Conservation (phyloP, 139 green algal genomes). For the Tetradesmus obliquus region DNA sequence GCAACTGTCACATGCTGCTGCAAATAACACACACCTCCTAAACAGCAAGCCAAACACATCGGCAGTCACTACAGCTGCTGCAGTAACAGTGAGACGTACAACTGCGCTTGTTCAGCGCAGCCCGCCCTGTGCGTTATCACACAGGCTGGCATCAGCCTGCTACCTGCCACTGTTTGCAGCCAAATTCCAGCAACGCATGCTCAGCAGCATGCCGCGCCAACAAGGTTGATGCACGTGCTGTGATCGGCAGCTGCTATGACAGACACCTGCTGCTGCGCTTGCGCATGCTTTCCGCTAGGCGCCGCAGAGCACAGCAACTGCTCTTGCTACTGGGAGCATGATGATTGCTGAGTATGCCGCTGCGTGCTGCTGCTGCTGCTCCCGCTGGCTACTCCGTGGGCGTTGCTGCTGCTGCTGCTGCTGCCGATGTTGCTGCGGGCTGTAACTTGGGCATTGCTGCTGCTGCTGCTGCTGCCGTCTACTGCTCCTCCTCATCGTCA, state of each 20-base stretch:
- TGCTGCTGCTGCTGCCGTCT: background rate
- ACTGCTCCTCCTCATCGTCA: conserved; percentile 28
- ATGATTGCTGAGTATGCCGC: too few relatives aligned
- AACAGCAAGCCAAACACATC: background rate
- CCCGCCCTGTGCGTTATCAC: background rate
- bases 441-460: too few relatives aligned
- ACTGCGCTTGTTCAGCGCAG: background rate
- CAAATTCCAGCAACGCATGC: too few relatives aligned
- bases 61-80: background rate
- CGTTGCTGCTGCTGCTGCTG: background rate
- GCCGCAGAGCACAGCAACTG: too few relatives aligned
- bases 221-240: too few relatives aligned
- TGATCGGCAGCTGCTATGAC: too few relatives aligned
- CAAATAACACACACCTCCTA: background rate
- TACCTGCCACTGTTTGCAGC: too few relatives aligned
- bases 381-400: background rate
- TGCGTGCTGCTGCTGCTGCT: background rate
- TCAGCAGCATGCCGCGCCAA: too few relatives aligned
- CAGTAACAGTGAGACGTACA: background rate
- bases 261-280: too few relatives aligned
- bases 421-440: background rate
- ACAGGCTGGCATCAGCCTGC: too few relatives aligned
- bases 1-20: background rate
- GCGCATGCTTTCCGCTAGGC: too few relatives aligned
- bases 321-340: too few relatives aligned